Base-by-base conservation (phyloP, 768 basidiomycete genomes). In the Lyophyllum decastes region DNA sequence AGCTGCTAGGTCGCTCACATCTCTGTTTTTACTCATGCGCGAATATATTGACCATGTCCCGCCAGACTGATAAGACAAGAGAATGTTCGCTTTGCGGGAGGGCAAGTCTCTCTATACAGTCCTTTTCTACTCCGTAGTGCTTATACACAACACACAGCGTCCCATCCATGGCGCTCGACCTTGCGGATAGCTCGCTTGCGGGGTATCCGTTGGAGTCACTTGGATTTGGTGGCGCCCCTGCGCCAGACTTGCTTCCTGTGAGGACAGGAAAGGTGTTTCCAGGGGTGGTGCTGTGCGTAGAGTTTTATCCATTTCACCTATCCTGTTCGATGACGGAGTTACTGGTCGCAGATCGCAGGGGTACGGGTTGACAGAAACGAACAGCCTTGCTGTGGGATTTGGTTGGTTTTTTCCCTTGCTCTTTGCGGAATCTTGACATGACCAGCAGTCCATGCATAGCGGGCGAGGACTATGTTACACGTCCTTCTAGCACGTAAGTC, bases 311-410 rank as follows among this genome's bases (percentile, higher is more conserved):
- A 5, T 10, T 11, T 38, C 14, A 16, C 16, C 14, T 38, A 3
- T 16, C 35, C 4, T 17, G 16, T 4, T 38, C 9, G 3, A 12
- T 38, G 35, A 11, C 11, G 30, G 11, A 33, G 35, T 38, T 6
- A 38, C 30, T 10, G 7, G 16, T 41, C n/a, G n/a, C 44, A 75
- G 73, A 66, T 66, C 65, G 24, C 73, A 81, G 61, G 77, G 73
- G 7, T 83, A 81, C 59, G 81, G 82, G 6, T 67, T 78, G 61
- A 81, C 83, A 17, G 84, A 85, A 62, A 82, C 81, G 1, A 84
- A 82, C 59, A 78, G 78, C 24, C 68, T 80, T 24, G 79, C 79
- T 4, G 72, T 72, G 2, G 25, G 74, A 68, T 26, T 72, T 56
- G 52, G 73, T 80, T 35, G 35, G 72, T 65, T n/a, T 7, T 41